Evolutionary conservation across 2,329 filamentous ascomycete genomes (phyloP).

Genomic region (Fusarium camptoceras): DNA sequence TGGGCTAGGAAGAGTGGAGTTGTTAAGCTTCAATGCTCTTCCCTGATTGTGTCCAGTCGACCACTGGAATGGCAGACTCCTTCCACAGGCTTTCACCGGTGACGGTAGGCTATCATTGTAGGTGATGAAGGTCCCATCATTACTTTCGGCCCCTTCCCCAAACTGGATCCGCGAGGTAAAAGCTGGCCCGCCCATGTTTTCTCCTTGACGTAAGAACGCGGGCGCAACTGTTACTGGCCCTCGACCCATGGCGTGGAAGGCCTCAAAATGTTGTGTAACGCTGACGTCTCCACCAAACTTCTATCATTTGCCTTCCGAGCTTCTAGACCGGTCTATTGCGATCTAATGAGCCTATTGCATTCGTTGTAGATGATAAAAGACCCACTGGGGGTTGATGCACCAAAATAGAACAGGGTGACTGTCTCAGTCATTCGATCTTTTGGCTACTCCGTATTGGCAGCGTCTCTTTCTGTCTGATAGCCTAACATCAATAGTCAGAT

Average conservation of each 20-base stretch:
- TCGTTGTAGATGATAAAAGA: accelerated
- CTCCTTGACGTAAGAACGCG: background rate
- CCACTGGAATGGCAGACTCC: too few species aligned
- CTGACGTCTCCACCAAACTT: background rate
- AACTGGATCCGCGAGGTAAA: too few species aligned
- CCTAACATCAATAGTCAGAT: background rate
- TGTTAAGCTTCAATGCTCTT: accelerated
- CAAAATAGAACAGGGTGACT: background rate
- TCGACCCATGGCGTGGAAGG: background rate
- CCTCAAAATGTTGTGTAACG: background rate
- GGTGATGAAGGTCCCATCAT: too few species aligned
- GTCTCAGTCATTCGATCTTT: background rate
- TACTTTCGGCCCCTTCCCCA: too few species aligned
- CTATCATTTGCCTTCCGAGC: too few species aligned
- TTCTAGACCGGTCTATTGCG: background rate
- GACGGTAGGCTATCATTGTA: too few species aligned
- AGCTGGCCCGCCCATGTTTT: background rate
- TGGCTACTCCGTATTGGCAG: background rate
- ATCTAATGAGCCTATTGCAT: accelerated
- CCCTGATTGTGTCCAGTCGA: too few species aligned
- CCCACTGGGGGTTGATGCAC: background rate
- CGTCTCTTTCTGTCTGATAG: accelerated
- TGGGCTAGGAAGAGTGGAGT: too few species aligned
- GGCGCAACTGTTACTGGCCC: background rate
- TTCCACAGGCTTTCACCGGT: too few species aligned